phyloP scores from a whole-genome alignment of 106 monocot genomes.

The Dendrobium huoshanense region DNA sequence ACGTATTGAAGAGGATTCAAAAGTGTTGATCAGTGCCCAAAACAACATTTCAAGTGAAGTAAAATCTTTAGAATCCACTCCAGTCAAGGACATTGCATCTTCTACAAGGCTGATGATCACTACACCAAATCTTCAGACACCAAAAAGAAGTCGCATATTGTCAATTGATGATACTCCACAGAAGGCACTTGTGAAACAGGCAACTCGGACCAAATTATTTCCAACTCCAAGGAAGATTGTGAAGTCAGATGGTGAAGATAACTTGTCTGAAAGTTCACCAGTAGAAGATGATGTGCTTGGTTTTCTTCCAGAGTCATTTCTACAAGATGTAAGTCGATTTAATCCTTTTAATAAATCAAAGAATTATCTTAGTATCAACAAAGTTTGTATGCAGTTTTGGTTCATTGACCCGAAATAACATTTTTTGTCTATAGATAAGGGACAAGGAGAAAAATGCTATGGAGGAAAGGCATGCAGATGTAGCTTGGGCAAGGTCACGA shows the following conservation, averaged over 20 bases:
- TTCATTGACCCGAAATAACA: not conserved
- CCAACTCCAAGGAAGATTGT: constrained; percentile 41
- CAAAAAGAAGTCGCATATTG: constrained; percentile 29
- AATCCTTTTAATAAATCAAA: not conserved
- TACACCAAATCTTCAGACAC: constrained; percentile 63
- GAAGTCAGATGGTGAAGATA: constrained; percentile 13
- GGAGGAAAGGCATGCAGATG: constrained; percentile 42
- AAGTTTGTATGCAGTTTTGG: not conserved
- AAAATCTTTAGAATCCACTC: constrained; percentile 30
- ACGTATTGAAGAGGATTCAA: not conserved
- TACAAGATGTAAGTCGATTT: constrained; percentile 55
- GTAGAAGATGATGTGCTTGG: constrained; percentile 31
- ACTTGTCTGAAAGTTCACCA: constrained; percentile 7
- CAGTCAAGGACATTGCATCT: constrained; percentile 35
- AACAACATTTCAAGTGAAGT: constrained; percentile 6
- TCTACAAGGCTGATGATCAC: constrained; percentile 40
- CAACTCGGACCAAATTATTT: constrained; percentile 47
- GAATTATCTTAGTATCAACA: not conserved
- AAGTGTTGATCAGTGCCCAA: not conserved
- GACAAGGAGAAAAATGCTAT: constrained; percentile 58
- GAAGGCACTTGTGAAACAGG: constrained; percentile 24
- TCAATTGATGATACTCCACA: constrained; percentile 17
- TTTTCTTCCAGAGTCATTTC: constrained; percentile 64
- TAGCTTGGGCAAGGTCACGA: constrained; percentile 30
- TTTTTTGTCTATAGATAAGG: constrained; percentile 34